phyloP scores from a whole-genome alignment of 2,329 filamentous ascomycete genomes.

The Xylariaceae sp. region DNA sequence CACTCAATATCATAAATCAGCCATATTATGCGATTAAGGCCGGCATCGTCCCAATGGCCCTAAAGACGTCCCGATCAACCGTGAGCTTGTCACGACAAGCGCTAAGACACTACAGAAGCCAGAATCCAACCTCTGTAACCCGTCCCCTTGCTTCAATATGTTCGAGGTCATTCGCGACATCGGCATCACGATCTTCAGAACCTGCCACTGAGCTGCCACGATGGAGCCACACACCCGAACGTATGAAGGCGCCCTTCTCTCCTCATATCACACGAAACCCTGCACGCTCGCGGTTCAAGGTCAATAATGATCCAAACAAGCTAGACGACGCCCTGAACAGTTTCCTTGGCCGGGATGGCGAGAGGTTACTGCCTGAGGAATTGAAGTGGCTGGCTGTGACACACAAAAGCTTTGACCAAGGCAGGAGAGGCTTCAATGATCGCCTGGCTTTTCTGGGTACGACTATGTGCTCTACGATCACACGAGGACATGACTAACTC shows the following conservation, averaged over 20 bases:
- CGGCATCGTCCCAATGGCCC: conserved; percentile 41
- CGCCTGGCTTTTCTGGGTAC: conserved; percentile 86
- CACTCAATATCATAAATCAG: neutral
- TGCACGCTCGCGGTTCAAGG: conserved; percentile 62
- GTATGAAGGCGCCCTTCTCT: conserved; percentile 73
- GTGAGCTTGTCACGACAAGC: conserved; percentile 44
- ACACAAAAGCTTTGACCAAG: conserved; percentile 98
- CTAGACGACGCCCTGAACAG: conserved; percentile 80
- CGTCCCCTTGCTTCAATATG: conserved; percentile 24
- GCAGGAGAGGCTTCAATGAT: conserved; percentile 92
- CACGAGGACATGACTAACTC: conserved; percentile 18
- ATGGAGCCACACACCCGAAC: conserved; percentile 74
- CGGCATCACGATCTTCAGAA: conserved; percentile 25
- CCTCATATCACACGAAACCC: conserved; percentile 64
- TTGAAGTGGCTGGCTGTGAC: conserved; percentile 96
- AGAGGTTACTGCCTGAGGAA: conserved; percentile 82
- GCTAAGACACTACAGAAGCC: conserved; percentile 39
- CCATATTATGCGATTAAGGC: conserved; percentile 11
- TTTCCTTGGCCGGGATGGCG: conserved; percentile 76
- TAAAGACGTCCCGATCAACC: conserved; percentile 44
- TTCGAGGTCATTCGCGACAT: conserved; percentile 37
- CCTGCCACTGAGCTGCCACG: conserved; percentile 54
- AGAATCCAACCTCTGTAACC: conserved; percentile 20
- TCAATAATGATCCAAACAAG: conserved; percentile 77
- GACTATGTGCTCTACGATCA: conserved; percentile 29